phyloP scores from a whole-genome alignment of 139 green algal genomes.

The Micractinium sp. region DNA sequence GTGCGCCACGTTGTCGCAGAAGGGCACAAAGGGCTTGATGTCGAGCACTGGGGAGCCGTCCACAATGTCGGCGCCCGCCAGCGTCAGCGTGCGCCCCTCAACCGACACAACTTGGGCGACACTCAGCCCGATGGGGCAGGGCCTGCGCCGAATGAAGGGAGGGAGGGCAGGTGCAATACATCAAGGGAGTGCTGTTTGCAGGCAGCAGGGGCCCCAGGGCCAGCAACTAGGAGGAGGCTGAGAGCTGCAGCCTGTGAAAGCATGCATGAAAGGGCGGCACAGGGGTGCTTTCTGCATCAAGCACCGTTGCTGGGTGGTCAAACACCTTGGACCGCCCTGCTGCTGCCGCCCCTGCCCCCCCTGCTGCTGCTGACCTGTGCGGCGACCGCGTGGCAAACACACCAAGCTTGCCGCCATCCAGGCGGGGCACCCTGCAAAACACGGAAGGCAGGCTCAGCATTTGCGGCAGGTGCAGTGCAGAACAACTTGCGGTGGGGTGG shows the following conservation, averaged over 20 bases:
- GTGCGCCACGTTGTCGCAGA: slow-evolving; percentile 74
- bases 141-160: slow-evolving; percentile 43
- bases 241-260: neutral
- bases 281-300: too few species aligned
- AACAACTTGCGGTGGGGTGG: too few species aligned
- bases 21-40: slow-evolving; percentile 94
- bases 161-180: neutral
- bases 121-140: slow-evolving; percentile 81
- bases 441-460: neutral
- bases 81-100: slow-evolving; percentile 55
- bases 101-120: slow-evolving; percentile 69
- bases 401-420: slow-evolving; percentile 83
- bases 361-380: slow-evolving; percentile 66
- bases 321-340: neutral
- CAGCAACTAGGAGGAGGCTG: too few species aligned
- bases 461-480: neutral
- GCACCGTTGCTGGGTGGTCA: neutral
- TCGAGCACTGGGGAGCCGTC: slow-evolving; percentile 92
- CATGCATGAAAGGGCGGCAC: neutral
- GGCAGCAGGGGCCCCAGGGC: too few species aligned
- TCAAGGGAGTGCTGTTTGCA: too few species aligned
- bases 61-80: slow-evolving; percentile 89
- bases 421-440: slow-evolving; percentile 70
- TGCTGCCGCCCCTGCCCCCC: too few species aligned
- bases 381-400: slow-evolving; percentile 90